Evolutionary conservation across 2,329 filamentous ascomycete genomes (phyloP), one percentile per base, ranked within the genome.

Genomic region (Sphaerulina musiva): DNA sequence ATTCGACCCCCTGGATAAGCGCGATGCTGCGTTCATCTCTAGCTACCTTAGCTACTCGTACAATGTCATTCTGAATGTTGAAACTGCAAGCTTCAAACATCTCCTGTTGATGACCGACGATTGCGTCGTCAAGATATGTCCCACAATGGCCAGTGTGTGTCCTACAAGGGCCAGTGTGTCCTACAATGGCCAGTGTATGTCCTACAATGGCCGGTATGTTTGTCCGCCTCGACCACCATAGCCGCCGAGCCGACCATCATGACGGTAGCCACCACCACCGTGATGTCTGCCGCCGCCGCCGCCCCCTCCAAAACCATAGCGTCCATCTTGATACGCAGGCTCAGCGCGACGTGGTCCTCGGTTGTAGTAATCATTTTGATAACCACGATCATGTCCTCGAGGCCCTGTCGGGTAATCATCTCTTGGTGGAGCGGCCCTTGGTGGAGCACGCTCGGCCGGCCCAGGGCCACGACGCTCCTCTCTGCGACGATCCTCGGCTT

Each of bases 261-360:
- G 44, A 9, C 64, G 55, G 54, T 61, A 61, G 43, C 62, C 53
- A 39, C 61, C 59, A 40, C 59, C 60, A 23, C 61, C 55, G 17
- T 64, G 51, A 31, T 62, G 59, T 32, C 61, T 47, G 14, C 55
- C 54, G 48, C 59, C 59, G 48, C 59, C 59, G 39, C 64, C 69
- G 40, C 61, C 67, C 39, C 61, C 67, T 17, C 44, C 48, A 62
- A 73, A 76, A 31, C 73, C 73, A 49, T 69, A 74, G 43, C 74
- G 65, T 6, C 74, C 73, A 53, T 76, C 74, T 57, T 75, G 70
- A 51, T 70, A 72, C 42, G 66, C 70, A 17, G 63, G 61, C 20
- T 68, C 62, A 31, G 70, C 69, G 20, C 63, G 62, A 29, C 69
- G 51, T 36, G 55, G 51, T 11, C 58, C 60, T 6, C 59, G 52